phyloP scores from a whole-genome alignment of 176 grass and related monocot genomes.

The Zea mays region Zm-B73-REFERENCE-NAM-5.0 NC_050099.1:102524501-102525000 shows the following conservation, averaged over 20 bases:
- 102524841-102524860: slow-evolving; percentile 28
- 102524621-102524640: neutral
- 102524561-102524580: too few species aligned
- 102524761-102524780: neutral
- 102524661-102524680: neutral
- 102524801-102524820: slow-evolving; percentile 2
- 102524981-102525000: slow-evolving; percentile 28
- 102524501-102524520: too few species aligned
- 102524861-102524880: slow-evolving; percentile 25
- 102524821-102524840: slow-evolving; percentile 40
- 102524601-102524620: neutral
- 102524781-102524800: neutral
- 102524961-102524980: slow-evolving; percentile 31
- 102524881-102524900: slow-evolving; percentile 43
- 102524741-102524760: neutral
- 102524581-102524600: too few species aligned
- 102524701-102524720: neutral
- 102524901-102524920: slow-evolving; percentile 21
- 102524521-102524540: too few species aligned
- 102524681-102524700: neutral
- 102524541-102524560: too few species aligned
- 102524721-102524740: neutral
- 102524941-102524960: slow-evolving; percentile 26
- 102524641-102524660: neutral
- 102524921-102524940: slow-evolving; percentile 16